Conservation (phyloP, 345 rosid species). For the Angophora floribunda region DNA sequence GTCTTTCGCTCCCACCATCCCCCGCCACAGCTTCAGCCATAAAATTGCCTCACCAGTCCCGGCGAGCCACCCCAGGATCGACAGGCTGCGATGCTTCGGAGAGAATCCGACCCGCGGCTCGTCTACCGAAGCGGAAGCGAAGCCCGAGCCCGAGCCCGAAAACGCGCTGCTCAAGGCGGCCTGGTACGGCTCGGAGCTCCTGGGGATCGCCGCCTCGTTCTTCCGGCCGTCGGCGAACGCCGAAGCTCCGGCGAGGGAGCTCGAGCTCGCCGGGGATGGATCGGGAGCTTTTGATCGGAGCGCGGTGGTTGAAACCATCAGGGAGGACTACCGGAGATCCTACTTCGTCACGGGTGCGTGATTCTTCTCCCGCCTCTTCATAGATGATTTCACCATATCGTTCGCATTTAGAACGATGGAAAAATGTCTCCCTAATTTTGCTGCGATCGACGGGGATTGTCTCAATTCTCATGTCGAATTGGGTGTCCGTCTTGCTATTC, state of each 20-base stretch:
- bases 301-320: constrained; percentile 45
- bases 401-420: background rate
- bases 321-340: constrained; percentile 64
- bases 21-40: constrained; percentile 5
- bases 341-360: constrained; percentile 78
- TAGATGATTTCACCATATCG: background rate
- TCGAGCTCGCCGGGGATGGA: constrained; percentile 27
- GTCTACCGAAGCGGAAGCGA: constrained; percentile 15
- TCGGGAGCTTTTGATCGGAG: constrained; percentile 51
- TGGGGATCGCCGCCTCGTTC: constrained; percentile 82
- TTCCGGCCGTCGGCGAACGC: constrained; percentile 33
- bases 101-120: constrained; percentile 18
- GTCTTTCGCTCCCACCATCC: constrained; percentile 16
- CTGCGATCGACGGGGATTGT: background rate
- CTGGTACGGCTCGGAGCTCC: constrained; percentile 93
- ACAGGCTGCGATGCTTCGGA: constrained; percentile 20
- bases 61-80: constrained; percentile 2
- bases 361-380: background rate
- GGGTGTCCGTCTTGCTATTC: background rate
- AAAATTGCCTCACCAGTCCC: background rate
- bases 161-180: constrained; percentile 74
- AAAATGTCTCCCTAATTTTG: background rate
- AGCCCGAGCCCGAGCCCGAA: constrained; percentile 16
- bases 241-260: constrained; percentile 2
- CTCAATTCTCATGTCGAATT: background rate